phyloP scores from a whole-genome alignment of 192 early-diverging fungal genomes.

The Cladochytrium replicatum region DNA sequence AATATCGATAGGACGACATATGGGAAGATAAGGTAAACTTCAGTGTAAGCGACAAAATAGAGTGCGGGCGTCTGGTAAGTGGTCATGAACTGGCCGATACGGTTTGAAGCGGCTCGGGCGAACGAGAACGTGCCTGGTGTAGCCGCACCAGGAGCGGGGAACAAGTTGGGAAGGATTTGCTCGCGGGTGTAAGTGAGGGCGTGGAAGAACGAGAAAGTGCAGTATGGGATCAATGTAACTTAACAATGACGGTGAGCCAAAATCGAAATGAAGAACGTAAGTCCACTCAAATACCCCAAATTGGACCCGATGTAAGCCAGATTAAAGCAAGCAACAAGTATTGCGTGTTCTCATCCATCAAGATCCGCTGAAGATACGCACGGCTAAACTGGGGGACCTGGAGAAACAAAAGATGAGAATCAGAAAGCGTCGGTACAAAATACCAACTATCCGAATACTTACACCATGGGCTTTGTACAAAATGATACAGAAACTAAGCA shows the following conservation, averaged over 20 bases:
- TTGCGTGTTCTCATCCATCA: constrained; percentile 68
- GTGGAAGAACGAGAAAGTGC: constrained; percentile 68
- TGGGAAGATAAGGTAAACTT: constrained; percentile 60
- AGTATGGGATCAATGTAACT: constrained; percentile 71
- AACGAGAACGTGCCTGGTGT: constrained; percentile 21
- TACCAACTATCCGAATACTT: constrained; percentile 26
- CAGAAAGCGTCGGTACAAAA: constrained; percentile 2
- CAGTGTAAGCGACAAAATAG: constrained; percentile 51
- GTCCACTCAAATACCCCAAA: constrained; percentile 44
- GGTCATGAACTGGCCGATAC: constrained; percentile 34
- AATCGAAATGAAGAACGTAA: background rate
- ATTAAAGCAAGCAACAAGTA: constrained; percentile 61
- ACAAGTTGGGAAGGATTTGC: constrained; percentile 53
- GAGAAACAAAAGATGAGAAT: constrained; percentile 7
- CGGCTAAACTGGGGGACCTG: constrained; percentile 50
- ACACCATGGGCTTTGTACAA: constrained; percentile 69
- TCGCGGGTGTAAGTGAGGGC: constrained; percentile 57
- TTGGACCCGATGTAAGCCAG: constrained; percentile 60
- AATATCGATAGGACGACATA: constrained; percentile 40
- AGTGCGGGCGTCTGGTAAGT: constrained; percentile 54
- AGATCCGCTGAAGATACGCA: constrained; percentile 47
- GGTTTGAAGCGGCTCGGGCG: constrained; percentile 39
- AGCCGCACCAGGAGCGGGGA: constrained; percentile 30
- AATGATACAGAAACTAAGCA: constrained; percentile 64
- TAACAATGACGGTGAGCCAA: constrained; percentile 7